phyloP scores from a whole-genome alignment of 257 asterid species.

The Catharanthus roseus region DNA sequence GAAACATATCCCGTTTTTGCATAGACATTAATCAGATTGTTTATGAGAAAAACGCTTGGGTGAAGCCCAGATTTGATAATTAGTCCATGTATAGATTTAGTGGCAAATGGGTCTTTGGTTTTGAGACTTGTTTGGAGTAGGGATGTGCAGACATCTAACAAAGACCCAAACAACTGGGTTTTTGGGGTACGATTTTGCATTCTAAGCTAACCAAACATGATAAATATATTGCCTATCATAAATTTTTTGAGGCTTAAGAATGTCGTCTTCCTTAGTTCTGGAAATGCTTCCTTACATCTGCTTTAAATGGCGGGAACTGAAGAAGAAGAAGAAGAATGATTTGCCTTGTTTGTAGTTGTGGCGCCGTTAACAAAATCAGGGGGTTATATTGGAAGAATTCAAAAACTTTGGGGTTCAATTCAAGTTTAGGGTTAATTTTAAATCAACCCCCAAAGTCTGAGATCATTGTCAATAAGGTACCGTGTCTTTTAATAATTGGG shows the following conservation, averaged over 20 bases:
- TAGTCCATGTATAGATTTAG: conserved; percentile 47
- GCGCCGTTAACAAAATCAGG: no score
- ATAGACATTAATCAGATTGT: conserved; percentile 58
- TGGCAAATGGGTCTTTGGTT: conserved; percentile 32
- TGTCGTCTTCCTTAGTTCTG: no score
- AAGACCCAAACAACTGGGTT: conserved; percentile 15
- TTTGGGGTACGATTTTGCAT: conserved; percentile 8
- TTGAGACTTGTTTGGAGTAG: conserved; percentile 59
- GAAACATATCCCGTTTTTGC: conserved; percentile 44
- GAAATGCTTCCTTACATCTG: neutral
- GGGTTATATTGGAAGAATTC: no score
- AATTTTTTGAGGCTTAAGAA: neutral
- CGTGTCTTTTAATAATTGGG: no score
- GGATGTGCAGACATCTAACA: conserved; percentile 38
- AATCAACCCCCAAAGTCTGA: no score
- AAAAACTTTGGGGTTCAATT: no score
- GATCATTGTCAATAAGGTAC: no score
- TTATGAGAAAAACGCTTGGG: conserved; percentile 54
- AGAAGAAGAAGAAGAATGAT: no score
- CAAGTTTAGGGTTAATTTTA: no score
- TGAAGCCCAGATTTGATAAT: conserved; percentile 54
- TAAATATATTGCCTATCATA: neutral
- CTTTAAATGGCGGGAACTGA: no score
- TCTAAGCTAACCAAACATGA: neutral
- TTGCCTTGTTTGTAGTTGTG: no score